Evolutionary conservation across 1,284 basidiomycete species (phyloP).

Genomic region (Phaffia rhodozyma): DNA sequence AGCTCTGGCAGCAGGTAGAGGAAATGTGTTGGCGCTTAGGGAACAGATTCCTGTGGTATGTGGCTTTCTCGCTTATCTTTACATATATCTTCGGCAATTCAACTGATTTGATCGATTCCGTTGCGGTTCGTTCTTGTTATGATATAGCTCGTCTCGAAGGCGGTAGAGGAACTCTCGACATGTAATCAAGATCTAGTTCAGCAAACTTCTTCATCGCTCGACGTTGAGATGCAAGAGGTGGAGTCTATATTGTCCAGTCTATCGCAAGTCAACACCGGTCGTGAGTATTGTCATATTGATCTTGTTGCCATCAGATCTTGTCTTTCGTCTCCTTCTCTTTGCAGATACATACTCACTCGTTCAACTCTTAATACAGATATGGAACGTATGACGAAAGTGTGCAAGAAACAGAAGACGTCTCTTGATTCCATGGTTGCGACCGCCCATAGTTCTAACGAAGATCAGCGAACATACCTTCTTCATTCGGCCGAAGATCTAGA

Average conservation of each 20-base stretch:
- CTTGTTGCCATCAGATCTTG: not conserved
- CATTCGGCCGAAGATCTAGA: not conserved
- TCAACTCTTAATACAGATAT: not conserved
- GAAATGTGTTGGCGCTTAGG: not conserved
- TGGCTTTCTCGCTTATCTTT: not conserved
- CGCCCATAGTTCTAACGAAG: not conserved
- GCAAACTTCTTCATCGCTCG: not conserved
- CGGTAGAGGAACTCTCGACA: not conserved
- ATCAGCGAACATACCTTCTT: not conserved
- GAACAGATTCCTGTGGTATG: not conserved
- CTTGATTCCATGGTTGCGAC: not conserved
- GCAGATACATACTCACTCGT: not conserved
- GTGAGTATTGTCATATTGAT: not conserved
- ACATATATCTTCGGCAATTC: not conserved
- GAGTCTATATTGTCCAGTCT: not conserved
- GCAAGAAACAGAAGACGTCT: not conserved
- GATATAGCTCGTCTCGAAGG: not conserved
- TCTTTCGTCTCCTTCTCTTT: not conserved
- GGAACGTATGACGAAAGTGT: too few species aligned
- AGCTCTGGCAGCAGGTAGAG: too few species aligned
- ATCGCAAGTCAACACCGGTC: not conserved
- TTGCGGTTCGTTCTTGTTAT: too few species aligned
- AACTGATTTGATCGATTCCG: not conserved
- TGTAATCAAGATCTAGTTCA: not conserved
- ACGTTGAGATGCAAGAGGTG: slow-evolving; percentile 2